Evolutionary conservation across 179 eudicot species (phyloP).

Genomic region (Beta macrorhiza): DNA sequence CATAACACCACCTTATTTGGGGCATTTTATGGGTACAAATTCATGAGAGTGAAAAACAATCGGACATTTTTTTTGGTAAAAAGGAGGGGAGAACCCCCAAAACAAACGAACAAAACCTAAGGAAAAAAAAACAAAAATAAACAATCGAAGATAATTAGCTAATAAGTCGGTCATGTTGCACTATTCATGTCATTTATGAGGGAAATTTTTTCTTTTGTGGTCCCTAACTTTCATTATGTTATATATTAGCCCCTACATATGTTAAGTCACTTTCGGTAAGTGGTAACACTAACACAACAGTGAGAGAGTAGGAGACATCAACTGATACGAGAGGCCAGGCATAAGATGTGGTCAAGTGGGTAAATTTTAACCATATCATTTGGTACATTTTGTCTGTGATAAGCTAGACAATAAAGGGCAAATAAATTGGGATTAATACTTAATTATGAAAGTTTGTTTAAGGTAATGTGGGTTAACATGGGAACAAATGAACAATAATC

Average conservation of each 20-base stretch:
- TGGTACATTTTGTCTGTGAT: slow-evolving; percentile 25
- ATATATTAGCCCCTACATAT: background rate
- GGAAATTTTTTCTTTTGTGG: background rate
- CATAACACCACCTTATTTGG: too few species aligned
- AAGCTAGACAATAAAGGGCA: slow-evolving; percentile 23
- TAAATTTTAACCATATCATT: slow-evolving; percentile 22
- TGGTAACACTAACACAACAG: background rate
- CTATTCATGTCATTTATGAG: background rate
- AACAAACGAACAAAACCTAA: too few species aligned
- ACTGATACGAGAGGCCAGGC: background rate
- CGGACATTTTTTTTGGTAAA: too few species aligned
- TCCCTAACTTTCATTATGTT: background rate
- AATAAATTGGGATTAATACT: slow-evolving; percentile 20
- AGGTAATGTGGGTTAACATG: slow-evolving; percentile 17
- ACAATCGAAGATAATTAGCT: too few species aligned
- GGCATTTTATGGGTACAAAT: too few species aligned
- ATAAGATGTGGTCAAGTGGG: slow-evolving; percentile 24
- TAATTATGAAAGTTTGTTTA: slow-evolving; percentile 20
- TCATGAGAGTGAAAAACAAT: too few species aligned
- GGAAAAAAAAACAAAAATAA: too few species aligned
- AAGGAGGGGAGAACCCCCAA: too few species aligned
- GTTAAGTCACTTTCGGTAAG: slow-evolving; percentile 11
- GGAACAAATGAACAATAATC: slow-evolving; percentile 3
- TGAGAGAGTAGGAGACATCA: slow-evolving; percentile 18
- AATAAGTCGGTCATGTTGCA: too few species aligned